Evolutionary conservation across 805 yeast genomes (phyloP).

Genomic region (Saccharomycopsis fibuligera): DNA sequence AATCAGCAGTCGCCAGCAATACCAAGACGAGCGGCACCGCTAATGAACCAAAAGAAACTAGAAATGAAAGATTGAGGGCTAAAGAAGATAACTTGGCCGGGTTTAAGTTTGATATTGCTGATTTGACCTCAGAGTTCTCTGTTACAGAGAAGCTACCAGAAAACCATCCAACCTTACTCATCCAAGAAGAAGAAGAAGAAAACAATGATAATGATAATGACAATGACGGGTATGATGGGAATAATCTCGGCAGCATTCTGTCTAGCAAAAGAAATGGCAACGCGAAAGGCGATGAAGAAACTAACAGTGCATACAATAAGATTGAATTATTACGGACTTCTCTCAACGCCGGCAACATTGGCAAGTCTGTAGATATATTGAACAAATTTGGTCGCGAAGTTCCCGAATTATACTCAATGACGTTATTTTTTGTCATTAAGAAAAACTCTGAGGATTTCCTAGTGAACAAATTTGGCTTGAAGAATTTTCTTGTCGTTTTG

Average conservation of each 20-base stretch:
- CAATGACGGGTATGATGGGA: not conserved
- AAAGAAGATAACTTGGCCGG: not conserved
- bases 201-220: not conserved
- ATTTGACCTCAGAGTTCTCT: constrained; percentile 2
- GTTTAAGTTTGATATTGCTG: constrained; percentile 11
- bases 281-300: constrained; percentile 26
- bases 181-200: not conserved
- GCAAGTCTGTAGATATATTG: constrained; percentile 50
- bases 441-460: constrained; percentile 30
- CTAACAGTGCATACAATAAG: constrained; percentile 35
- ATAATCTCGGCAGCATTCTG: not conserved
- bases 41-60: not conserved
- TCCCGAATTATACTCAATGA: constrained; percentile 59
- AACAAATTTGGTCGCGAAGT: constrained; percentile 54
- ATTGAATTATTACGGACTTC: constrained; percentile 63
- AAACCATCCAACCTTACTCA: constrained; percentile 4
- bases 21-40: no score
- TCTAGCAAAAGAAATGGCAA: constrained; percentile 24
- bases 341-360: constrained; percentile 51
- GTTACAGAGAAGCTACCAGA: not conserved
- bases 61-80: not conserved
- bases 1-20: not conserved
- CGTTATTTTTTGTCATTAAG: constrained; percentile 41
- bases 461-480: constrained; percentile 45
- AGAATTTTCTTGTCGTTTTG: constrained; percentile 43